Evolutionary conservation across 768 basidiomycete species (phyloP).

Genomic region (Auricularia sp.): DNA sequence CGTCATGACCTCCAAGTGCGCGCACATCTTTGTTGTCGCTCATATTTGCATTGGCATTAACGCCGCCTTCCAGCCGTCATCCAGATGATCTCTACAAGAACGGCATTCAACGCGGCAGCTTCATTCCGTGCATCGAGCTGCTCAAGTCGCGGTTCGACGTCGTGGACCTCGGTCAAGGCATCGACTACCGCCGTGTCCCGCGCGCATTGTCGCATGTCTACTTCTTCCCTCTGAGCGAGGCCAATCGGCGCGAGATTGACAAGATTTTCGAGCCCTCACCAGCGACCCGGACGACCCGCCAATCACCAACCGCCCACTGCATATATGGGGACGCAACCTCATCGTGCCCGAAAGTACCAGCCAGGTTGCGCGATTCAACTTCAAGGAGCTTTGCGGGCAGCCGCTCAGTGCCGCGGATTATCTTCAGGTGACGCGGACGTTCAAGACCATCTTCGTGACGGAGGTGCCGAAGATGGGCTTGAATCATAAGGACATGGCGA

Average conservation of each 20-base stretch:
- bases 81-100: constrained; percentile 98
- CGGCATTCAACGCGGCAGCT: constrained; percentile 91
- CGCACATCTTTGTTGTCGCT: constrained; percentile 3
- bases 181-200: constrained; percentile 92
- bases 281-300: constrained; percentile 46
- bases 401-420: constrained; percentile 94
- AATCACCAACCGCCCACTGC: constrained; percentile 50
- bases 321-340: constrained; percentile 86
- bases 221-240: constrained; percentile 64
- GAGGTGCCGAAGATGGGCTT: constrained; percentile 86
- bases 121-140: constrained; percentile 89
- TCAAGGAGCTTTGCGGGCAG: constrained; percentile 76
- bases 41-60: not conserved
- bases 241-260: constrained; percentile 57
- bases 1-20: constrained; percentile 96
- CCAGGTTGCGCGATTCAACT: constrained; percentile 75
- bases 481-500: constrained; percentile 78
- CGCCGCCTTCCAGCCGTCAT: constrained; percentile 59
- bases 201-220: constrained; percentile 91
- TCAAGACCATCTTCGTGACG: constrained; percentile 77
- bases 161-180: constrained; percentile 90
- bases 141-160: constrained; percentile 81
- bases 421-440: constrained; percentile 80
- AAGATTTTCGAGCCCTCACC: constrained; percentile 77
- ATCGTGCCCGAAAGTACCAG: constrained; percentile 69